Evolutionary conservation across 495 filamentous ascomycete genomes (phyloP), one percentile per base, ranked within the genome.

Genomic region (Penicillium turbatum): DNA sequence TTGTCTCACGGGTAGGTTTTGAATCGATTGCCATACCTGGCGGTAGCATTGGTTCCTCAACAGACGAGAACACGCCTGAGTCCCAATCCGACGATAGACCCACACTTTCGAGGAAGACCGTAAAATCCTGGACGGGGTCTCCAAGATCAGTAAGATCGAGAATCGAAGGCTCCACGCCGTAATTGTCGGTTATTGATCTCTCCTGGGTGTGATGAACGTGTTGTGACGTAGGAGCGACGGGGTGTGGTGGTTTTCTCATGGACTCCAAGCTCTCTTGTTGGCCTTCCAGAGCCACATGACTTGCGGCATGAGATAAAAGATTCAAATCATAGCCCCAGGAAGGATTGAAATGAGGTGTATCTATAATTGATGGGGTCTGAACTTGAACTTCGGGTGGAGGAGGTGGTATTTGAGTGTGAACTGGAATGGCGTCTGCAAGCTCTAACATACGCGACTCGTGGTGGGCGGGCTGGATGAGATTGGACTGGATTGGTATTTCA

Each of bases 241-340:
- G 38, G 38, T 69, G 57, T n/a, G 69, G 58, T 39, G 71, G 51
- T 61, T 76, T 76, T 43, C 73, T 70, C 17, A 76, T 64, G 8
- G 71, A 69, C 46, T 76, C 73, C 44, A 76, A 47, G 44, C 57
- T 72, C 55, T 73, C 73, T 54, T 78, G 73, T 53, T 78, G 70
- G 10, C 74, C 72, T 51, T 76, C 73, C 41, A 78, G 63, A 41
- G 75, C 74, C 26, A 78, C 74, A 70, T 78, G 75, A 29, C 73
- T 76, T 15, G 75, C 75, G 21, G 75, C 75, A 64, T 78, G 75
- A 32, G 75, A 78, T 42, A 78, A 59, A 16, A 78, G 68, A 39
- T 78, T 78, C 47, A 78, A 56, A 51, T 78, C 75, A 54, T 78
- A 78, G 13, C 75, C 75, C 75, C 75, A 78, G 6, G 75, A 78